A percentile compares a stretch with the other conserved stretches of the same genome.
These are phyloP conservation scores for Microbotryum lychnidis-dioicae DNA, from an alignment of 1,284 basidiomycete species.

Conservation along the genomic window DNA sequence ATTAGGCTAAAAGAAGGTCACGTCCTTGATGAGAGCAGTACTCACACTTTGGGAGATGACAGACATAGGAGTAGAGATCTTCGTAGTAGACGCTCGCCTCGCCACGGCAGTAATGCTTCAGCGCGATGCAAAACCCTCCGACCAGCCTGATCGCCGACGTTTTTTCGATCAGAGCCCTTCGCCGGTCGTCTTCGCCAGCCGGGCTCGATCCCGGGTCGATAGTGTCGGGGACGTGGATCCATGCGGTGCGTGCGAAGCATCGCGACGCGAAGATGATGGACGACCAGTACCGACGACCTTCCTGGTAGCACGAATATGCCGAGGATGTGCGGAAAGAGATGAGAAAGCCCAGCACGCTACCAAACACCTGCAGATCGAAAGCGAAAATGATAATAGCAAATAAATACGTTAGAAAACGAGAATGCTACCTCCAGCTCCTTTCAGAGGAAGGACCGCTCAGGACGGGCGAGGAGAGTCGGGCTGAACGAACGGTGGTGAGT, in stretches of 20 bases:
- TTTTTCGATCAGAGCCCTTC: slow-evolving; percentile 7
- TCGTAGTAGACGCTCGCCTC: slow-evolving; percentile 24
- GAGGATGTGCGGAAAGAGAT: slow-evolving; percentile 60
- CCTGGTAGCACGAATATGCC: slow-evolving; percentile 66
- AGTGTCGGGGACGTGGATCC: slow-evolving; percentile 41
- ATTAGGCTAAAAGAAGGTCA: no score
- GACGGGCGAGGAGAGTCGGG: not conserved
- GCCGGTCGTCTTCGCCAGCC: not conserved
- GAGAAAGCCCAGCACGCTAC: slow-evolving; percentile 59
- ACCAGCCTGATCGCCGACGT: slow-evolving; percentile 22
- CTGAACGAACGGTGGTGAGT: not conserved
- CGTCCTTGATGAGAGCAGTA: no score
- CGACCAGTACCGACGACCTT: slow-evolving; percentile 61
- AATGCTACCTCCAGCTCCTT: not conserved
- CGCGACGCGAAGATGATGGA: slow-evolving; percentile 55
- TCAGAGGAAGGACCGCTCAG: not conserved
- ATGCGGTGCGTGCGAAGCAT: slow-evolving; percentile 46
- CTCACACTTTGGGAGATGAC: slow-evolving; percentile 14
- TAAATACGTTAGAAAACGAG: no score
- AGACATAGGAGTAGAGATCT: slow-evolving; percentile 26
- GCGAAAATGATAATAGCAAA: not conserved
- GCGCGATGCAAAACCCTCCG: slow-evolving; percentile 9
- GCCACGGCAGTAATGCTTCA: slow-evolving; percentile 39
- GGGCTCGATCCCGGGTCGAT: slow-evolving; percentile 2
- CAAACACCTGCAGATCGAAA: slow-evolving; percentile 43